Evolutionary conservation across 257 asterid species (phyloP).

Genomic region (Solanum clarkiae): DNA sequence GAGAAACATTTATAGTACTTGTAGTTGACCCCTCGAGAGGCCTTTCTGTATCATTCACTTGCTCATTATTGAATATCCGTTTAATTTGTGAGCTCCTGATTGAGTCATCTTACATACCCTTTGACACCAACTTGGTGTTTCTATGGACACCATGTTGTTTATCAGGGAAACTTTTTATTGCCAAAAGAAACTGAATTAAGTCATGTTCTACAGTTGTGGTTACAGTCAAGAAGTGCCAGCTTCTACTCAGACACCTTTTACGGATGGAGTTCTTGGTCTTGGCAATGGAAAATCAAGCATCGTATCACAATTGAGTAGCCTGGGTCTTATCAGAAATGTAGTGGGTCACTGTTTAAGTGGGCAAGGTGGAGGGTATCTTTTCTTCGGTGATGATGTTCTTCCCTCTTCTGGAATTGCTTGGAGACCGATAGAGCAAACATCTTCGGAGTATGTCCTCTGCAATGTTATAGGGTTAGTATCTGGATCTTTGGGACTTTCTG

Average conservation of each 20-base stretch:
- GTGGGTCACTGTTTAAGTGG: slow-evolving; percentile 78
- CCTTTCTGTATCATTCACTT: not conserved
- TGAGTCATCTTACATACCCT: not conserved
- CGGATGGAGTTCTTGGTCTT: slow-evolving; percentile 94
- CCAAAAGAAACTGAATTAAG: not conserved
- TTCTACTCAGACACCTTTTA: slow-evolving; percentile 35
- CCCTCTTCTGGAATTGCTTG: slow-evolving; percentile 30
- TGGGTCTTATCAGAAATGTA: slow-evolving; percentile 51
- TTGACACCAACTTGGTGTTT: not conserved
- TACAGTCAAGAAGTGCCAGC: slow-evolving; percentile 69
- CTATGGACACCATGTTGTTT: not conserved
- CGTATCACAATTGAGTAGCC: slow-evolving; percentile 39
- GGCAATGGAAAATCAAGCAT: slow-evolving; percentile 77
- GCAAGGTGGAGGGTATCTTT: slow-evolving; percentile 77
- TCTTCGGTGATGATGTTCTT: slow-evolving; percentile 71
- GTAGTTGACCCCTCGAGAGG: not conserved
- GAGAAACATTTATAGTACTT: not conserved
- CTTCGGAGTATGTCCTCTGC: slow-evolving; percentile 13
- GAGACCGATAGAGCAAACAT: slow-evolving; percentile 18
- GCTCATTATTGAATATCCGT: not conserved
- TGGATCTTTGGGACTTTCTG: not conserved
- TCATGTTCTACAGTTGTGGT: slow-evolving; percentile 51
- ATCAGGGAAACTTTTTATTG: not conserved
- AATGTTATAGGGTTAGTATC: not conserved
- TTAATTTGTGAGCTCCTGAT: not conserved